Conservation (phyloP, 2,329 filamentous ascomycete genomes). For the Coniochaeta hoffmannii region DNA sequence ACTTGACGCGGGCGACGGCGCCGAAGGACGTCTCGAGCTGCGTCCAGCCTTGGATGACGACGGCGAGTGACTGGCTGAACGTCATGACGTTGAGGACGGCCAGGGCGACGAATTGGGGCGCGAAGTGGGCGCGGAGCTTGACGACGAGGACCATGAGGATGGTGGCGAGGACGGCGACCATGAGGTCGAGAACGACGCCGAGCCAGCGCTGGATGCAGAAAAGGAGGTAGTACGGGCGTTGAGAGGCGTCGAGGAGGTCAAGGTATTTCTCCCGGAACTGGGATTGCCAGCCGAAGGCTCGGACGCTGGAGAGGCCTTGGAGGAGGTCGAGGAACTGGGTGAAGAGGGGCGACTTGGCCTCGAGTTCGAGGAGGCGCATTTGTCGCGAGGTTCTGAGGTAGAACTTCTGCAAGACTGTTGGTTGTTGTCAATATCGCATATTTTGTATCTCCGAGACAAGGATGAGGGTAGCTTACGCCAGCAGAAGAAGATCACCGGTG, state of each 20-base stretch:
- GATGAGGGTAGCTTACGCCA: neutral
- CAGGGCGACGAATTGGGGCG: neutral
- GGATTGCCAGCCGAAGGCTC: constrained; percentile 40
- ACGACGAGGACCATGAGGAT: constrained; percentile 6
- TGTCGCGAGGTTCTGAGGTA: constrained; percentile 51
- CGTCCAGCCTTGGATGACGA: constrained; percentile 8
- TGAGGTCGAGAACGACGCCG: constrained; percentile 9
- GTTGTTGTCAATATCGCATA: neutral
- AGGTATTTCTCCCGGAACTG: constrained; percentile 28
- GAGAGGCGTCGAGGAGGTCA: constrained; percentile 17
- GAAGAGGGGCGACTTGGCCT: constrained; percentile 40
- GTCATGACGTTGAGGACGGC: neutral
- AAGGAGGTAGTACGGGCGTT: constrained; percentile 9
- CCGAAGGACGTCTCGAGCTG: constrained; percentile 10
- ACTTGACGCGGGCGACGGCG: constrained; percentile 7
- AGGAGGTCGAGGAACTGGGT: constrained; percentile 43
- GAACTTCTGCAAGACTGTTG: constrained; percentile 34
- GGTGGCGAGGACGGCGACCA: constrained; percentile 5
- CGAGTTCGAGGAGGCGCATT: constrained; percentile 44
- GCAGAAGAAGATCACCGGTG: neutral
- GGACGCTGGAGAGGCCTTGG: constrained; percentile 37
- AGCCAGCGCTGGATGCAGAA: constrained; percentile 12
- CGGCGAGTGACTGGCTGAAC: constrained; percentile 2
- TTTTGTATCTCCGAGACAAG: neutral
- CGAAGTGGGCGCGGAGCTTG: neutral